Percentiles rank a stretch among this genome's conserved stretches.
phyloP scores from a whole-genome alignment of 805 yeast genomes.

The Starmerella stigmatis region DNA sequence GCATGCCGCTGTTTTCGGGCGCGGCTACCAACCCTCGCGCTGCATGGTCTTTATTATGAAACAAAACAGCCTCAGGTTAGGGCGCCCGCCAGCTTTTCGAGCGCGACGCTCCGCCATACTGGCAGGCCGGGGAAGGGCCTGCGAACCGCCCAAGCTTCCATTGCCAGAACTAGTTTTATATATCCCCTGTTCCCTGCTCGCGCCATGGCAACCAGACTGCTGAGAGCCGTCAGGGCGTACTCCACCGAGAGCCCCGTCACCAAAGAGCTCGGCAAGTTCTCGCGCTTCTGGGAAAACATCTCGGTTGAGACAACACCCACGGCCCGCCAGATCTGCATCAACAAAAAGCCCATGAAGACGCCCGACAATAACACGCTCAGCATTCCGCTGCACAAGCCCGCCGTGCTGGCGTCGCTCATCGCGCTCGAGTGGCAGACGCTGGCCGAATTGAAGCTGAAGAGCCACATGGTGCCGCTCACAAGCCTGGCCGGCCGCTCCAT shows the following conservation, averaged over 20 bases:
- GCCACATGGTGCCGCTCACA: constrained; percentile 76
- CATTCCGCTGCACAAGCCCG: constrained; percentile 41
- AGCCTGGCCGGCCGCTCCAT: constrained; percentile 78
- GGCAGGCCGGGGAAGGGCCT: no score
- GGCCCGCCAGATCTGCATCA: constrained; percentile 50
- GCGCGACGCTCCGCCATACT: no score
- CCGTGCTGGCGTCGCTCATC: constrained; percentile 58
- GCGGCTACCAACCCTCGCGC: no score
- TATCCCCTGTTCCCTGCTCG: no score
- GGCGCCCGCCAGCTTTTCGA: no score
- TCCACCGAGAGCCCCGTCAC: not conserved
- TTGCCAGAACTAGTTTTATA: no score
- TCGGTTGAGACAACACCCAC: constrained; percentile 33
- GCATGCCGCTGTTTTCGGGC: no score
- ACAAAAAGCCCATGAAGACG: constrained; percentile 67
- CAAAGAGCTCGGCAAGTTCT: constrained; percentile 4
- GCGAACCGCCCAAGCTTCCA: no score
- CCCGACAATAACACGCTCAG: constrained; percentile 66
- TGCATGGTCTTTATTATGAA: no score
- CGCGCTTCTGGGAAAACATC: constrained; percentile 76
- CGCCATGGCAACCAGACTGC: not conserved
- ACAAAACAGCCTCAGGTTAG: no score
- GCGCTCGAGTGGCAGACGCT: constrained; percentile 82
- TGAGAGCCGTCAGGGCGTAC: not conserved
- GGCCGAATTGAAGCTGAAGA: constrained; percentile 52